Base-by-base conservation (phyloP, 106 monocot genomes). In the Cymbidium sinense region DNA sequence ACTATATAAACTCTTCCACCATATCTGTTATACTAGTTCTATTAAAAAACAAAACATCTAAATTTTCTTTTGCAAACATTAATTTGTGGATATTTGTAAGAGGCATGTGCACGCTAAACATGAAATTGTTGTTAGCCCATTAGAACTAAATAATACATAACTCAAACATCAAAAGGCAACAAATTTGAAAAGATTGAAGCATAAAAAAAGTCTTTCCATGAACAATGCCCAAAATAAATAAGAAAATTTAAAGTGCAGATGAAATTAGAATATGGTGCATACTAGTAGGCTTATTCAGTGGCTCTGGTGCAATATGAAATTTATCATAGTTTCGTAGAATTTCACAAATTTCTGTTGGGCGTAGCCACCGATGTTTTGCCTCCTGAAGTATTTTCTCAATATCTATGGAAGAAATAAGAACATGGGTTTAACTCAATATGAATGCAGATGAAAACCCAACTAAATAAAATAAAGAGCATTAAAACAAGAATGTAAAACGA, bases 281-380 rank as follows among this genome's bases (percentile, higher is more conserved):
- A 99, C 98, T 94, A 13, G 78, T 81, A 77, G 98, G 98, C 77
- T 70, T 91, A 81, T 90, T 94, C 77, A 92, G 93, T 18, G 98
- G 86, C 74, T 99, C 98, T 8, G 98, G 83, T 6, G 88, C 87
- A 82, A 99, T 94, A 54, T 70, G 78, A 81, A 94, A 94, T 12
- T 83, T 88, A 20, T 58, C 79, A 80, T 88, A 89, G 76, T 94
- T 94, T 43, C 85, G 89, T 70, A 99, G 90, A 74, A 99, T 92
- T 84, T 99, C 92, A 84, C 94, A 99, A 78, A 99, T 92, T 79
- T 99, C 98, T 73, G 88, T 81, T 37, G 98, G 98, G 1, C 98
- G 92, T 23, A 95, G 52, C 98, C 98, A 99, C 75, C 98, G 83
- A 72, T 84, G 34, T 81, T 95, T 90, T 44, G 98, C 94, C 74